A percentile compares a stretch with the other conserved stretches of the same genome.
Conservation (phyloP, 176 grass and related monocot genomes). For the Otatea glauca region DNA sequence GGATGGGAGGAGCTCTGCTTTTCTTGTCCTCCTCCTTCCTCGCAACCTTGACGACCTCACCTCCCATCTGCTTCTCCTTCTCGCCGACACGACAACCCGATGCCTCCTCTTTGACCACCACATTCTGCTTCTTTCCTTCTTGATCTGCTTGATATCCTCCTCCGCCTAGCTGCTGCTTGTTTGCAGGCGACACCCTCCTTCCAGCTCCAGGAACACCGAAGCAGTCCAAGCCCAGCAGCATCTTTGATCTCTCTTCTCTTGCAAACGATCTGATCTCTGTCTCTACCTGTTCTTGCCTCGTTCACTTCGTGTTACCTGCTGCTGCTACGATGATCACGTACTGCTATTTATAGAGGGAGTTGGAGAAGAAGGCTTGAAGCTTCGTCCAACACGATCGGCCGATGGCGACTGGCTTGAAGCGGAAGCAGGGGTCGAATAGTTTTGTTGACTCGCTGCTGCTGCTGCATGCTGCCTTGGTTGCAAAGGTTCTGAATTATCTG, state of each 20-base stretch:
- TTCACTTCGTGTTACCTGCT: neutral
- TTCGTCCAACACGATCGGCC: too few species aligned
- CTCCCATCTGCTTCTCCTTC: slow-evolving; percentile 20
- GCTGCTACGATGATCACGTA: neutral
- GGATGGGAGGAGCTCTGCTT: neutral
- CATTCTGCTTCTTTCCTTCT: neutral
- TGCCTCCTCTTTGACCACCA: neutral
- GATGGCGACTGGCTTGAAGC: too few species aligned
- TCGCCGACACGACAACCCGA: neutral
- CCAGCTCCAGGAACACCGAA: neutral
- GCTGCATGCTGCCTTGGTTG: too few species aligned
- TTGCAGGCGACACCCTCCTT: slow-evolving; percentile 20
- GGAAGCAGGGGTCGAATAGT: too few species aligned
- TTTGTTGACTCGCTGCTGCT: too few species aligned
- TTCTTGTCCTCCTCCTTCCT: neutral
- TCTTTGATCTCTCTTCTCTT: neutral
- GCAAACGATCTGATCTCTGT: neutral
- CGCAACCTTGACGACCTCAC: neutral
- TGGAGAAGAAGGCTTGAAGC: neutral
- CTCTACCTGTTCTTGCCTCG: neutral
- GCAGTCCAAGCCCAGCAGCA: slow-evolving; percentile 1
- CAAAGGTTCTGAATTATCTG: neutral
- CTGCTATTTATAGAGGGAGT: neutral
- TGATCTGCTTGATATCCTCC: neutral
- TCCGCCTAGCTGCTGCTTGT: neutral